phyloP scores from a whole-genome alignment of 192 early-diverging fungal genomes.

The Spizellomyces sp. region DNA sequence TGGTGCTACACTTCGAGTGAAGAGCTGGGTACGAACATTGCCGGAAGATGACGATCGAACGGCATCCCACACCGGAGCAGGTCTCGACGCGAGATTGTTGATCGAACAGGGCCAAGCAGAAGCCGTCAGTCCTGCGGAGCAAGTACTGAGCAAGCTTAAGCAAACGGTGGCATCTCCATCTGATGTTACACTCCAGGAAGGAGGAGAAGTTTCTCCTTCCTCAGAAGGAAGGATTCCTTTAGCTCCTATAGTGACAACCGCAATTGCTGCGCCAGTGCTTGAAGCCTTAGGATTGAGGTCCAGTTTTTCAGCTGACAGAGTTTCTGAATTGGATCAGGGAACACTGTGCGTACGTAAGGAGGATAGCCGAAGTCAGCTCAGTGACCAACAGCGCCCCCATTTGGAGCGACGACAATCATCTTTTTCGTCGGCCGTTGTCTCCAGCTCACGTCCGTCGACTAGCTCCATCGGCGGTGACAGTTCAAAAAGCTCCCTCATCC shows the following conservation, averaged over 20 bases:
- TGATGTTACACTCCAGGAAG: neutral
- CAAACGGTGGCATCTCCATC: neutral
- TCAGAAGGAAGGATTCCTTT: no score
- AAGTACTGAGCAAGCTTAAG: neutral
- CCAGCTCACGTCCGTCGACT: slow-evolving; percentile 7
- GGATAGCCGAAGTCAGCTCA: no score
- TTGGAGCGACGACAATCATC: no score
- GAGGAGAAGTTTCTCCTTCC: no score
- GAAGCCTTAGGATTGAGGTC: slow-evolving; percentile 7
- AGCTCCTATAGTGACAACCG: no score
- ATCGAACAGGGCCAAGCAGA: neutral
- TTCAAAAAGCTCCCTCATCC: slow-evolving; percentile 4
- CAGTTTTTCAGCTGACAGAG: no score
- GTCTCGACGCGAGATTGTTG: neutral
- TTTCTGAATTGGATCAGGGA: no score
- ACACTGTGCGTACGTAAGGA: no score
- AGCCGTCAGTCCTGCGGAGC: neutral
- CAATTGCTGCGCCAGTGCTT: slow-evolving; percentile 4
- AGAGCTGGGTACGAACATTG: neutral
- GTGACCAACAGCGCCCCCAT: no score
- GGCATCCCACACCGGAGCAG: neutral
- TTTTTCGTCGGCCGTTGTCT: neutral
- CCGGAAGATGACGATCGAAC: slow-evolving; percentile 8
- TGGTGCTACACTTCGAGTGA: neutral
- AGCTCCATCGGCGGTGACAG: slow-evolving; percentile 6